Percentiles rank a stretch among this genome's conserved stretches.
phyloP scores from a whole-genome alignment of 169 alveolate genomes.

The Eimeria acervulina region DNA sequence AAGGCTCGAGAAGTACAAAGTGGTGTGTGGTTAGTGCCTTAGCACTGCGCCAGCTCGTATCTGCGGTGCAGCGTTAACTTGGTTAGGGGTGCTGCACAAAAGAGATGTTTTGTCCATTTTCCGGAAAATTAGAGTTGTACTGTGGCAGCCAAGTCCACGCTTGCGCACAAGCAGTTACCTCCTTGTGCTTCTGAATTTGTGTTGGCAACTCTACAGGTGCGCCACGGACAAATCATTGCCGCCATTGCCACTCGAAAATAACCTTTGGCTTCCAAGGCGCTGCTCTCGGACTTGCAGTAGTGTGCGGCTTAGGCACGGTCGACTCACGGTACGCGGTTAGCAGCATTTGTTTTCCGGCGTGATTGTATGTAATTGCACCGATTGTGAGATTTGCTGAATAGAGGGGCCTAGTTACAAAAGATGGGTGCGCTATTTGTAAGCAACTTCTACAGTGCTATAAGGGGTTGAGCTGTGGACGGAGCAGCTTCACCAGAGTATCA shows the following conservation, averaged over 20 bases:
- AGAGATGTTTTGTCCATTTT: background rate
- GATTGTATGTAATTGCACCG: conserved; percentile 23
- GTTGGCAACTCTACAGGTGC: conserved; percentile 58
- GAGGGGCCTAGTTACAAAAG: background rate
- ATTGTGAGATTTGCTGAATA: background rate
- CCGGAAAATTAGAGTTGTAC: background rate
- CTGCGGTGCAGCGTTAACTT: background rate
- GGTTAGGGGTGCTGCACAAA: background rate
- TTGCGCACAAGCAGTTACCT: background rate
- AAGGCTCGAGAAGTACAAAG: conserved; percentile 58
- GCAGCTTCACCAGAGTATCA: background rate
- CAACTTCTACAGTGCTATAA: background rate
- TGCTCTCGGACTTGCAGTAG: conserved; percentile 65
- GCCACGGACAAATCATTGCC: conserved; percentile 68
- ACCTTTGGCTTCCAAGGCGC: conserved; percentile 61
- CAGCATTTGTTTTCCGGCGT: background rate
- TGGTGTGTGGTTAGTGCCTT: conserved; percentile 40
- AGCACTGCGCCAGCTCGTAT: background rate
- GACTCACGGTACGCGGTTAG: conserved; percentile 5
- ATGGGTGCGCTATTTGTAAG: background rate
- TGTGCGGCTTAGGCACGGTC: conserved; percentile 32
- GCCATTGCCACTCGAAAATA: conserved; percentile 82
- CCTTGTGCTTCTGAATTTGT: background rate
- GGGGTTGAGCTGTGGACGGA: background rate
- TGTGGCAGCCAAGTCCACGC: background rate